These are phyloP conservation scores for Lignosus rhinocerotis DNA, from an alignment of 1,284 basidiomycete genomes.

Conservation along the genomic window DNA sequence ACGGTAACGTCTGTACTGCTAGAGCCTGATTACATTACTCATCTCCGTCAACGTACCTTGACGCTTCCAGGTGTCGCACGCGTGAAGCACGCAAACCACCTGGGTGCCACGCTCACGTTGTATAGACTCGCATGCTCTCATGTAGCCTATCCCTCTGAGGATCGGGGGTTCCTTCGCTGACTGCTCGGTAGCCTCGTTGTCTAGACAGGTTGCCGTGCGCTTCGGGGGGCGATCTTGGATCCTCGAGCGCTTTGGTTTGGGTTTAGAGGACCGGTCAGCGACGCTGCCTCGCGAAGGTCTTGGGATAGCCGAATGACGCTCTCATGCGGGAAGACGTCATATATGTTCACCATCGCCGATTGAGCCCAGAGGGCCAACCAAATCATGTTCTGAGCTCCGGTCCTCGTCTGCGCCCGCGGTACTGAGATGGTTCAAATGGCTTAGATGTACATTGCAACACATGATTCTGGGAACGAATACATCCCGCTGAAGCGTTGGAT, in stretches of 20 bases:
- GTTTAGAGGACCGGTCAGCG: not conserved
- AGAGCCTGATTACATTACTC: not conserved
- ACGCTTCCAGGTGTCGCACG: not conserved
- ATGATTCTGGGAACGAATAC: too few species aligned
- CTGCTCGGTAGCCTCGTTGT: not conserved
- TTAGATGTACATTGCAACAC: not conserved
- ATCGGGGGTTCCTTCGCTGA: not conserved
- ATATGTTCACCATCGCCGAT: not conserved
- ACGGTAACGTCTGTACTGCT: not conserved
- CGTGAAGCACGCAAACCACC: not conserved
- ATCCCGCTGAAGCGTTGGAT: not conserved
- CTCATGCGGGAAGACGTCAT: not conserved
- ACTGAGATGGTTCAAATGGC: not conserved
- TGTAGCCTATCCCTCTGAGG: too few species aligned
- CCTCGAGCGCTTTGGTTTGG: not conserved
- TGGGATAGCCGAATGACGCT: not conserved
- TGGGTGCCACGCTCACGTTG: not conserved
- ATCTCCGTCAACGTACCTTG: constrained; percentile 4
- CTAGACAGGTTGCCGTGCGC: not conserved
- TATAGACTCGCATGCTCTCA: not conserved
- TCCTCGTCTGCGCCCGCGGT: not conserved
- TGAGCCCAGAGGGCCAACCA: not conserved
- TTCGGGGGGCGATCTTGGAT: not conserved
- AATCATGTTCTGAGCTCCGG: not conserved
- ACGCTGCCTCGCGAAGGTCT: not conserved